Conservation (phyloP, 2,329 filamentous ascomycete species). For the Penicillium sp. region DNA sequence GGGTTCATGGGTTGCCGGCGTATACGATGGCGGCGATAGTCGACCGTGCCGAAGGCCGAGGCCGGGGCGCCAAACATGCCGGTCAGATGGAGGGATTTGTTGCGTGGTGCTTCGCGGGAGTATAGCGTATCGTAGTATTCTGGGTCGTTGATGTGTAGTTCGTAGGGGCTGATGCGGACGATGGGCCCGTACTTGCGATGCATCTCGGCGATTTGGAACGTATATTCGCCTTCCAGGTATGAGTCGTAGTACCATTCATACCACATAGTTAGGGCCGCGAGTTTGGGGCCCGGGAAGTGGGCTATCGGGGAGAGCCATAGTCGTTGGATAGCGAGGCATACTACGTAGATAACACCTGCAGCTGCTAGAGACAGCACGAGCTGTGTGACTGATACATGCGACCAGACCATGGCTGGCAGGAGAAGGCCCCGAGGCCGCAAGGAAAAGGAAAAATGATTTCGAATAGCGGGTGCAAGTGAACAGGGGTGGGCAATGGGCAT, state of each 20-base stretch:
- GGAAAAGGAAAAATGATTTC: neutral
- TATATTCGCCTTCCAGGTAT: slow-evolving; percentile 21
- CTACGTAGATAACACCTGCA: neutral
- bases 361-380: slow-evolving; percentile 3
- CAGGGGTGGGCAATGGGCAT: neutral
- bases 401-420: slow-evolving; percentile 6
- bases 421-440: neutral
- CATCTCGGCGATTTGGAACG: slow-evolving; percentile 26
- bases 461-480: neutral
- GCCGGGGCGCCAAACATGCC: slow-evolving; percentile 32
- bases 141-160: slow-evolving; percentile 37
- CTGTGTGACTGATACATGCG: slow-evolving; percentile 2
- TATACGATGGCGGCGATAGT: slow-evolving; percentile 36
- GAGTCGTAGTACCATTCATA: slow-evolving; percentile 31
- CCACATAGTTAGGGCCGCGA: slow-evolving; percentile 27
- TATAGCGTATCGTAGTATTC: slow-evolving; percentile 23
- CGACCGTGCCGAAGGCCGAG: slow-evolving; percentile 35
- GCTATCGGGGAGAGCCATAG: slow-evolving; percentile 26
- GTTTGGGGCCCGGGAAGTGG: slow-evolving; percentile 27
- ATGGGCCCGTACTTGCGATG: slow-evolving; percentile 29
- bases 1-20: slow-evolving; percentile 38
- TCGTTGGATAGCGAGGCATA: slow-evolving; percentile 14
- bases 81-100: slow-evolving; percentile 34
- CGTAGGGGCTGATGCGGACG: slow-evolving; percentile 26
- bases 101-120: slow-evolving; percentile 32